phyloP scores from a whole-genome alignment of 2,329 filamentous ascomycete genomes.

The Dactylonectria macrodidyma region DNA sequence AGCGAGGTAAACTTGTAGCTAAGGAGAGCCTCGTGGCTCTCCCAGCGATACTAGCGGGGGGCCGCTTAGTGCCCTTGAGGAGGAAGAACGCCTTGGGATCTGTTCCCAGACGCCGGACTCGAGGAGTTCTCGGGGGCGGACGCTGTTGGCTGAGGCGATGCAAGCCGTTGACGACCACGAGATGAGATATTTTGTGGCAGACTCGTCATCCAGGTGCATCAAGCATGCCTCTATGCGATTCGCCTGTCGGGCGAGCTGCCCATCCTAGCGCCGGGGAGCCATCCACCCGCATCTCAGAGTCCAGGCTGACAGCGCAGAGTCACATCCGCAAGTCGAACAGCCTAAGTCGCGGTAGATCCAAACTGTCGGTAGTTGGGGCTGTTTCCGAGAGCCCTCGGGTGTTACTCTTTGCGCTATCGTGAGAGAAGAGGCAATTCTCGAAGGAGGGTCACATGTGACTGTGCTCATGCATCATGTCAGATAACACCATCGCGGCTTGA shows the following conservation, averaged over 20 bases:
- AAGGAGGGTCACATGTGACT: slow-evolving; percentile 21
- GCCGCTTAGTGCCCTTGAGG: background rate
- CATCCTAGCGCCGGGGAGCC: slow-evolving; percentile 23
- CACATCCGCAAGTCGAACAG: slow-evolving; percentile 18
- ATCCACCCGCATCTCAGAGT: slow-evolving; percentile 13
- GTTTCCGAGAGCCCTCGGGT: background rate
- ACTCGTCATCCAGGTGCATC: slow-evolving; percentile 22
- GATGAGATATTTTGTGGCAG: slow-evolving; percentile 27
- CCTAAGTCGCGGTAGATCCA: slow-evolving; percentile 31
- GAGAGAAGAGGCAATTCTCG: background rate
- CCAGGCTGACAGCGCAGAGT: slow-evolving; percentile 32
- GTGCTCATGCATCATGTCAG: slow-evolving; percentile 26
- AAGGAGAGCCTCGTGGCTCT: slow-evolving; percentile 9
- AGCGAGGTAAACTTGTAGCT: background rate
- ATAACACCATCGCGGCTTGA: background rate
- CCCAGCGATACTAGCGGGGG: slow-evolving; percentile 6
- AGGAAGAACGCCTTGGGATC: slow-evolving; percentile 1
- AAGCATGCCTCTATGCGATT: background rate
- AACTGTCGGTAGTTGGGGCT: slow-evolving; percentile 30
- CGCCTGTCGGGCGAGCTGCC: slow-evolving; percentile 7
- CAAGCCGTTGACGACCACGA: background rate
- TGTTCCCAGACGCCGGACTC: background rate
- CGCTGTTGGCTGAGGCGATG: background rate
- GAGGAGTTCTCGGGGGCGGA: background rate
- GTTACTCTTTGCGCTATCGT: background rate